Percentiles rank a stretch among this genome's conserved stretches.
Conservation (phyloP, 331 rosid species). For the Acacia concinna region DNA sequence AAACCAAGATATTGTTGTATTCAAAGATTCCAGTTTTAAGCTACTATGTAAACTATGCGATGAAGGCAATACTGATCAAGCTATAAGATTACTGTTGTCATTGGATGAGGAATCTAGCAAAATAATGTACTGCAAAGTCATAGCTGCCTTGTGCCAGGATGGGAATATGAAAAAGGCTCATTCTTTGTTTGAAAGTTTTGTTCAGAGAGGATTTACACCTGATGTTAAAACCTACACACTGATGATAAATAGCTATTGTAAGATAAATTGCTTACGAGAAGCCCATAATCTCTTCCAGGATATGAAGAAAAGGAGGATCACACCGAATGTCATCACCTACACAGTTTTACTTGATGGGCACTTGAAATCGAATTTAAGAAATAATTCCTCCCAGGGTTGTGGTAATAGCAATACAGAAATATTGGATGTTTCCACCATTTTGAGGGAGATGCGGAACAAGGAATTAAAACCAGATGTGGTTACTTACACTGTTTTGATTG, state of each 20-base stretch:
- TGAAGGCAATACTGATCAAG: slow-evolving; percentile 39
- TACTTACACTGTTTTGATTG: slow-evolving; percentile 69
- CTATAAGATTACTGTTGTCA: slow-evolving; percentile 43
- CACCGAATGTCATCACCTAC: slow-evolving; percentile 68
- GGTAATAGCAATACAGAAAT: slow-evolving; percentile 18
- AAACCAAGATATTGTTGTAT: slow-evolving; percentile 42
- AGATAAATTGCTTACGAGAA: slow-evolving; percentile 48
- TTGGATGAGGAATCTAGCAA: slow-evolving; percentile 52
- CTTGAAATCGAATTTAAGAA: slow-evolving; percentile 38
- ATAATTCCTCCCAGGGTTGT: slow-evolving; percentile 4
- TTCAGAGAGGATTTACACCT: slow-evolving; percentile 49
- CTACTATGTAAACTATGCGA: slow-evolving; percentile 55
- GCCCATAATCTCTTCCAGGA: slow-evolving; percentile 65
- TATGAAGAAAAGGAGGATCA: slow-evolving; percentile 62
- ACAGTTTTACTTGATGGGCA: slow-evolving; percentile 69
- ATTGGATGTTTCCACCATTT: slow-evolving; percentile 39
- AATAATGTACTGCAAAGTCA: slow-evolving; percentile 50
- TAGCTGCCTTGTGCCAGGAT: slow-evolving; percentile 57
- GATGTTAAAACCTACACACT: slow-evolving; percentile 67
- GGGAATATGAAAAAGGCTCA: slow-evolving; percentile 54
- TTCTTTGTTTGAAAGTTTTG: slow-evolving; percentile 44
- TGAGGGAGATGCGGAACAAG: slow-evolving; percentile 62
- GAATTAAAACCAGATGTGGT: slow-evolving; percentile 59
- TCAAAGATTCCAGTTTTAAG: slow-evolving; percentile 44
- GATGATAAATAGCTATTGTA: slow-evolving; percentile 72